Percentiles rank a stretch among this genome's conserved stretches.
Conservation (phyloP, 2,329 filamentous ascomycete species). For the Penicillium sumatraense region DNA sequence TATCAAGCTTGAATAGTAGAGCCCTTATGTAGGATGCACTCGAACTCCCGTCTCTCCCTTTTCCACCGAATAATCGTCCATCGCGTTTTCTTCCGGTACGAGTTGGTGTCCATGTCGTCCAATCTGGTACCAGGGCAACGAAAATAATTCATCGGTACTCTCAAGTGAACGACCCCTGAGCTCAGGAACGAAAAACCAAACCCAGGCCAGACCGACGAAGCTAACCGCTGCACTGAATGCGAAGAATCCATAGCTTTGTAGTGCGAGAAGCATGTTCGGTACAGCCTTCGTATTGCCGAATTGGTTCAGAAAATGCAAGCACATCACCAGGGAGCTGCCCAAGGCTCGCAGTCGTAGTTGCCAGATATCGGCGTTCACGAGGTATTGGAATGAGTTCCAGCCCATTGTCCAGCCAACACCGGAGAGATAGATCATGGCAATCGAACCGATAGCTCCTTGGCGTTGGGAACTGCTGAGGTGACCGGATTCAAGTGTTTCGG, state of each 20-base stretch:
- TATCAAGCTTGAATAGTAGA: too few species aligned
- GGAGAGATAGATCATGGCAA: conserved; percentile 6
- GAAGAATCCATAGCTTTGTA: neutral
- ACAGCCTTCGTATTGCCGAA: conserved; percentile 10
- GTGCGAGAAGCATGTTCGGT: conserved; percentile 1
- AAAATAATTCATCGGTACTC: conserved; percentile 5
- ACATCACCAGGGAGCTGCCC: conserved; percentile 7
- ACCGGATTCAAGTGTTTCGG: neutral
- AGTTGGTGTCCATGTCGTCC: too few species aligned
- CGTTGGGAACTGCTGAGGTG: too few species aligned
- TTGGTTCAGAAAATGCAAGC: conserved; percentile 9
- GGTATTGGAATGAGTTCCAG: conserved; percentile 11
- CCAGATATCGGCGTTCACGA: conserved; percentile 11
- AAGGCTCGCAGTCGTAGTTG: neutral
- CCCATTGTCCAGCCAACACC: conserved; percentile 8
- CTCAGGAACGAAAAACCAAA: conserved; percentile 15
- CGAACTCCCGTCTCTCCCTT: too few species aligned
- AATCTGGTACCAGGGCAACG: conserved; percentile 10
- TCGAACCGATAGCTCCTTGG: neutral
- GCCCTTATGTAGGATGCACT: too few species aligned
- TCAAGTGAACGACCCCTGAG: neutral
- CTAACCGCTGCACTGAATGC: neutral
- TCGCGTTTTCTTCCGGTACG: too few species aligned
- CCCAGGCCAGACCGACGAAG: conserved; percentile 4
- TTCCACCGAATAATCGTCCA: too few species aligned